A percentile compares a stretch with the other conserved stretches of the same genome.
Evolutionary conservation across 2,329 filamentous ascomycete species (phyloP).

Genomic region (Colletotrichum eremochloae): DNA sequence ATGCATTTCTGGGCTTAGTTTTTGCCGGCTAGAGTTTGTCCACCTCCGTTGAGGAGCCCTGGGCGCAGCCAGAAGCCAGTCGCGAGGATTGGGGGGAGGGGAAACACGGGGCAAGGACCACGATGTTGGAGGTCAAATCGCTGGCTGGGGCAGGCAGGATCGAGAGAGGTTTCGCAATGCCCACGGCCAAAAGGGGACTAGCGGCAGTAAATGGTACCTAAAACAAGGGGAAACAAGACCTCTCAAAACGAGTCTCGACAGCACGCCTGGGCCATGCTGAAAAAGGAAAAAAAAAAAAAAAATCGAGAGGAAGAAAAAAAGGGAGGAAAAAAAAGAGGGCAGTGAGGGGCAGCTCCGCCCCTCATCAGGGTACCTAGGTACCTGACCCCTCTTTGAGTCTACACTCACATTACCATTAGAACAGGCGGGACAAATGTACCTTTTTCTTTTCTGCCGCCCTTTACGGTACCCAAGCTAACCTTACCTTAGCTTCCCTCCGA

Average conservation of each 20-base stretch:
- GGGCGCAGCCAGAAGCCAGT: conserved; percentile 9
- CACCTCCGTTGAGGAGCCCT: background rate
- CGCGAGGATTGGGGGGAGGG: background rate
- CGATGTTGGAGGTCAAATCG: conserved; percentile 10
- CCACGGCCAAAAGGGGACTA: conserved; percentile 31
- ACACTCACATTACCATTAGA: background rate
- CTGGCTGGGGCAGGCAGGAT: conserved; percentile 38
- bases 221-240: conserved; percentile 40
- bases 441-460: background rate
- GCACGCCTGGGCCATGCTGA: conserved; percentile 24
- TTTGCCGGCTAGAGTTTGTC: conserved; percentile 26
- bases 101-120: background rate
- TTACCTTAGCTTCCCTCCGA: conserved; percentile 25
- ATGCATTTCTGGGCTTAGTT: background rate
- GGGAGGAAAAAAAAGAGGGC: background rate
- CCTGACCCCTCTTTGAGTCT: background rate
- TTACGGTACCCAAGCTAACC: conserved; percentile 13
- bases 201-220: conserved; percentile 31
- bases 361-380: conserved; percentile 15
- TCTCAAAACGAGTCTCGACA: conserved; percentile 36
- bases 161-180: conserved; percentile 39
- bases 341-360: conserved; percentile 15
- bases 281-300: background rate
- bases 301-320: background rate
- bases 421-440: conserved; percentile 2